phyloP scores from a whole-genome alignment of 2,329 filamentous ascomycete genomes.

The Fusarium globosum region DNA sequence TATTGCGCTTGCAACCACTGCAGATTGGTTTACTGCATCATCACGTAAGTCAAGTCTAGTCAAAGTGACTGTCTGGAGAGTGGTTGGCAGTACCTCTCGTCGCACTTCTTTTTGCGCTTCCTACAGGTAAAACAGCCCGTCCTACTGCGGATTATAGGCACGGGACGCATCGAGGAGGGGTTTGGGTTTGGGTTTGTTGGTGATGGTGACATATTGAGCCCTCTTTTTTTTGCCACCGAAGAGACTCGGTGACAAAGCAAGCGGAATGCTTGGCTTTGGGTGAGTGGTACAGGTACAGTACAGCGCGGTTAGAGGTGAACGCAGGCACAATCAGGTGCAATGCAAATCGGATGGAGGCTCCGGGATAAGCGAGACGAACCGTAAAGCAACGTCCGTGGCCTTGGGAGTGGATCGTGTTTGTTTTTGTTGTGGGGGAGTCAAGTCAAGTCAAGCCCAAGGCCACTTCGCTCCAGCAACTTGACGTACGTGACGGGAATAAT shows the following conservation, averaged over 20 bases:
- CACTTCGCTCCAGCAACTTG: not conserved
- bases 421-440: constrained; percentile 37
- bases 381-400: not conserved
- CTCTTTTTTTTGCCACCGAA: constrained; percentile 8
- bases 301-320: constrained; percentile 20
- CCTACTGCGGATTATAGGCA: constrained; percentile 52
- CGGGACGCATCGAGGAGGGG: constrained; percentile 44
- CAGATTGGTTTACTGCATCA: constrained; percentile 59
- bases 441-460: not conserved
- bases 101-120: constrained; percentile 65
- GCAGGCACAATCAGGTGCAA: constrained; percentile 12
- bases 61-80: not conserved
- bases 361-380: constrained; percentile 32
- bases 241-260: constrained; percentile 4
- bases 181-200: constrained; percentile 4
- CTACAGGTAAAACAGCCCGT: constrained; percentile 62
- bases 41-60: constrained; percentile 10
- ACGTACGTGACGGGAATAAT: not conserved
- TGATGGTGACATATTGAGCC: constrained; percentile 10
- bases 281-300: not conserved
- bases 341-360: constrained; percentile 30
- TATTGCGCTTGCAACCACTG: constrained; percentile 64
- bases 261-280: not conserved
- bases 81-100: constrained; percentile 50
- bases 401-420: constrained; percentile 31